A percentile compares a stretch with the other conserved stretches of the same genome.
These are phyloP conservation scores for Isoetes engelmannii DNA, from an alignment of 83 land plant species.

Conservation along the genomic window DNA sequence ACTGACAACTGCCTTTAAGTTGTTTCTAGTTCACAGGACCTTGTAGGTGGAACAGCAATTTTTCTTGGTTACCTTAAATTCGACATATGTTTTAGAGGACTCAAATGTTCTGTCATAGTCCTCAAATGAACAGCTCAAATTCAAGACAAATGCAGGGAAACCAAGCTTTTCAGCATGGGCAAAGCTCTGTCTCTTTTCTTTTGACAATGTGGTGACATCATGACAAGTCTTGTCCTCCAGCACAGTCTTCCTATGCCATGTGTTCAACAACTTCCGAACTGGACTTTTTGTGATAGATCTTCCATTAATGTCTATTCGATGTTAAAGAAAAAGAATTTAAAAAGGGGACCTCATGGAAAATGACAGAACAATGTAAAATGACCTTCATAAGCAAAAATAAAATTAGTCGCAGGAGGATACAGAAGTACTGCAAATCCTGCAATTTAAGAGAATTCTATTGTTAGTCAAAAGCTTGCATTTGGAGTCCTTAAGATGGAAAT, in stretches of 20 bases:
- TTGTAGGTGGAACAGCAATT: too few relatives aligned
- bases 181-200: conserved; percentile 3
- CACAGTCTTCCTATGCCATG: conserved; percentile 5
- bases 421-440: conserved; percentile 85
- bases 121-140: conserved; percentile 58
- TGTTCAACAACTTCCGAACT: conserved; percentile 51
- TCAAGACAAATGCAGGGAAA: conserved; percentile 56
- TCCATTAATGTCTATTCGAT: background rate
- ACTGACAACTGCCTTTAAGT: too few relatives aligned
- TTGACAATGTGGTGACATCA: background rate
- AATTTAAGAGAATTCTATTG: background rate
- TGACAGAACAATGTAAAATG: background rate
- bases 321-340: background rate
- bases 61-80: conserved; percentile 64
- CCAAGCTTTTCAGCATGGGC: conserved; percentile 21
- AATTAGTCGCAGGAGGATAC: conserved; percentile 55
- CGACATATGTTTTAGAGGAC: conserved; percentile 64
- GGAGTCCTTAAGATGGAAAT: background rate
- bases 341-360: background rate
- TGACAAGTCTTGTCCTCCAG: too few relatives aligned
- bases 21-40: too few relatives aligned
- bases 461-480: background rate
- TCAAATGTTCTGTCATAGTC: conserved; percentile 74
- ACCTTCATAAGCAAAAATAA: conserved; percentile 6
- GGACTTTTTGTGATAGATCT: conserved; percentile 51